These are phyloP conservation scores for Hypoxylon fragiforme DNA, from an alignment of 495 filamentous ascomycete genomes.

Conservation along the genomic window DNA sequence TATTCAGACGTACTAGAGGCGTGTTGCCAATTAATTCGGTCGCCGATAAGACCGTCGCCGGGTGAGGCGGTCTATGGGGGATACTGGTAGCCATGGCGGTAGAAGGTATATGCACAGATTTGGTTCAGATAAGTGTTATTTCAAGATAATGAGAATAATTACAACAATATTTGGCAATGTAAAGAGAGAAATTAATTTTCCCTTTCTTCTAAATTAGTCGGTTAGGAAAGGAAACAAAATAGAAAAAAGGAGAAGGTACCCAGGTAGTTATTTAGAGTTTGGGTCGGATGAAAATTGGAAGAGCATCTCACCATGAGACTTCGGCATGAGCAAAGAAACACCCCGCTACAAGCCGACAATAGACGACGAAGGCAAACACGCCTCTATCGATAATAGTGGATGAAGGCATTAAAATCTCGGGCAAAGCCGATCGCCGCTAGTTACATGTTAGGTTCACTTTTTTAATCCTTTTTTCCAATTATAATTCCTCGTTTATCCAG, in stretches of 20 bases:
- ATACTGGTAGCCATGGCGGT: slow-evolving; percentile 23
- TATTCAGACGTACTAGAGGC: slow-evolving; percentile 88
- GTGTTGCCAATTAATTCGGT: slow-evolving; percentile 84
- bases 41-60: slow-evolving; percentile 44
- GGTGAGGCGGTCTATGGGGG: slow-evolving; percentile 29
- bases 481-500: too few species aligned
- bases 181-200: background rate
- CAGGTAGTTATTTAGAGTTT: slow-evolving; percentile 10
- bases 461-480: too few species aligned
- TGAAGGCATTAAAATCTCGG: background rate
- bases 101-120: background rate
- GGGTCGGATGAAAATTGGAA: slow-evolving; percentile 1
- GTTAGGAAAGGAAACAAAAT: background rate
- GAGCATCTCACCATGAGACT: slow-evolving; percentile 15
- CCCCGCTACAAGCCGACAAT: slow-evolving; percentile 26
- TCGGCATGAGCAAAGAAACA: slow-evolving; percentile 23
- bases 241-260: background rate
- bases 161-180: background rate
- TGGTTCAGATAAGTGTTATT: background rate
- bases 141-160: background rate
- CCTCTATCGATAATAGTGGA: slow-evolving; percentile 1
- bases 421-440: background rate
- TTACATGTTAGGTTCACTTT: too few species aligned
- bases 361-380: slow-evolving; percentile 1
- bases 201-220: too few species aligned